Evolutionary conservation across 2,329 filamentous ascomycete species (phyloP).

Genomic region (Lecanicillium sp.): DNA sequence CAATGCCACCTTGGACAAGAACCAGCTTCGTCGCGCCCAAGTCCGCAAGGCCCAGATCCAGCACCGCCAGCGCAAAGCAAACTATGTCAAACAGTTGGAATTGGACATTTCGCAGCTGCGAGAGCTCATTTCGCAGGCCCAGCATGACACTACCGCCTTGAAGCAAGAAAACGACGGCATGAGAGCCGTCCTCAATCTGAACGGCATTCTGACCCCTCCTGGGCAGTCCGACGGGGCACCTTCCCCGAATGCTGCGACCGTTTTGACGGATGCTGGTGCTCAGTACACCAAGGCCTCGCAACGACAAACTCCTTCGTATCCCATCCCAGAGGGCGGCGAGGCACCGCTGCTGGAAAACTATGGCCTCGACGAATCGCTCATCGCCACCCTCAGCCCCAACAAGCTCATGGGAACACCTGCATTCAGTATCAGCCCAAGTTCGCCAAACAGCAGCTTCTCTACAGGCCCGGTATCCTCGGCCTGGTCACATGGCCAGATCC

Average conservation of each 20-base stretch:
- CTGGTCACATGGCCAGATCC: constrained; percentile 19
- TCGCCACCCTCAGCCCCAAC: constrained; percentile 37
- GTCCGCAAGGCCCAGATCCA: constrained; percentile 49
- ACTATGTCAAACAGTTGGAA: constrained; percentile 50
- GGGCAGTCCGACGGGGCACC: constrained; percentile 7
- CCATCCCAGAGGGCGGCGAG: constrained; percentile 5
- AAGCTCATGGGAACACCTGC: constrained; percentile 36
- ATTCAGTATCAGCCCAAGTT: constrained; percentile 34
- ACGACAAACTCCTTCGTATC: constrained; percentile 2
- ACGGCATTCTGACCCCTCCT: constrained; percentile 20
- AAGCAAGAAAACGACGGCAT: constrained; percentile 40
- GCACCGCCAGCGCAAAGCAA: constrained; percentile 50
- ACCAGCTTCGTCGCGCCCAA: constrained; percentile 43
- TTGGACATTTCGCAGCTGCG: constrained; percentile 42
- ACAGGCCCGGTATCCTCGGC: constrained; percentile 17
- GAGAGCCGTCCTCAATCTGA: constrained; percentile 26
- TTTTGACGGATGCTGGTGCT: constrained; percentile 11
- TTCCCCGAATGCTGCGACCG: constrained; percentile 6
- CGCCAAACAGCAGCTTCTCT: constrained; percentile 17
- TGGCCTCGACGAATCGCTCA: constrained; percentile 32
- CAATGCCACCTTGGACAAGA: constrained; percentile 30
- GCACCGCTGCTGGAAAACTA: constrained; percentile 23
- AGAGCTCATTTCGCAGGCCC: constrained; percentile 37
- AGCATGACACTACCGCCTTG: constrained; percentile 34
- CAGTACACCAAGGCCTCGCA: not conserved